Conservation (phyloP, 768 basidiomycete genomes). For the Tricholoma terreum region DNA sequence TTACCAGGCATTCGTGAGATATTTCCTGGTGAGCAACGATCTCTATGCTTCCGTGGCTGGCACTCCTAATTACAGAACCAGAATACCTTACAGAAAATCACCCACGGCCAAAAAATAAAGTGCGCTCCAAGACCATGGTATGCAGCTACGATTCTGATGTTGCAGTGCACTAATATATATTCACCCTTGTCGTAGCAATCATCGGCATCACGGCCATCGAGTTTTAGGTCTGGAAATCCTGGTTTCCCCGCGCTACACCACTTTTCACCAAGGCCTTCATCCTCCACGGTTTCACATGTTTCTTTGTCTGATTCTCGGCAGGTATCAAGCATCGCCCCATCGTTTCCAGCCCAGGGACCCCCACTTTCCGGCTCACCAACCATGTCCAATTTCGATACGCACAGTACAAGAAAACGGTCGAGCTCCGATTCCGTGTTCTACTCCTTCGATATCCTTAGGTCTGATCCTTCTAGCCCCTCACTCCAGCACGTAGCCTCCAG, state of each 20-base stretch:
- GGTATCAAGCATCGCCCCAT: neutral
- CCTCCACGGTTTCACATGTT: neutral
- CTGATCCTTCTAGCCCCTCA: conserved; percentile 39
- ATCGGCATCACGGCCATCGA: neutral
- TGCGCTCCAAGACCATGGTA: neutral
- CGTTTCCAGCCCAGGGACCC: neutral
- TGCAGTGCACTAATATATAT: neutral
- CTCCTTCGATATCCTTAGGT: conserved; percentile 45
- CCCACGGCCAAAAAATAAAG: conserved; percentile 9
- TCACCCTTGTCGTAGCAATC: neutral
- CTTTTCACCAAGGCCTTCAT: neutral
- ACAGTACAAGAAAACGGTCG: neutral
- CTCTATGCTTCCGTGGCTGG: neutral
- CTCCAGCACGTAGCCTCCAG: conserved; percentile 44
- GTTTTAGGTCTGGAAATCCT: neutral
- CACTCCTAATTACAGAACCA: neutral
- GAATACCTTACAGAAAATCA: conserved; percentile 11
- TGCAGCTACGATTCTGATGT: neutral
- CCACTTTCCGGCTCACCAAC: too few relatives aligned
- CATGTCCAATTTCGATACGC: neutral
- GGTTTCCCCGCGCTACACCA: neutral
- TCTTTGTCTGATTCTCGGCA: neutral
- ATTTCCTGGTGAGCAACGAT: conserved; percentile 43
- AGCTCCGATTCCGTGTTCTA: conserved; percentile 17
- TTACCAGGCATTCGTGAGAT: conserved; percentile 23